These are phyloP conservation scores for Myxozyma melibiosi DNA, from an alignment of 805 yeast genomes.

Conservation along the genomic window DNA sequence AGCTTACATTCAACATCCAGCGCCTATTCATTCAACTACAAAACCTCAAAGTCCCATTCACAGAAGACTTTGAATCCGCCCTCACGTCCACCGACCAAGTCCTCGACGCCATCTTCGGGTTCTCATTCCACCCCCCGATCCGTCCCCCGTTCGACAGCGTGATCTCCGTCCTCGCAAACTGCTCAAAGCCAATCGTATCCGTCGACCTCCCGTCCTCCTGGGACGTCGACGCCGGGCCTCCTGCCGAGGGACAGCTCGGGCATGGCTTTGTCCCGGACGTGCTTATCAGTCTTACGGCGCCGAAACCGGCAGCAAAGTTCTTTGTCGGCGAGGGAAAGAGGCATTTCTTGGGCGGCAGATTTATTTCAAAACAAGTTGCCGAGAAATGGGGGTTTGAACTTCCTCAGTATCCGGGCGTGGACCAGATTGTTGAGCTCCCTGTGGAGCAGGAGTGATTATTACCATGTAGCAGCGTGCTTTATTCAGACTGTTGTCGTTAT, in stretches of 20 bases:
- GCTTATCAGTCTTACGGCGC: slow-evolving; percentile 86
- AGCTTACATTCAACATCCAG: slow-evolving; percentile 46
- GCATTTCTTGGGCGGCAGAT: slow-evolving; percentile 92
- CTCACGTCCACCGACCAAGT: slow-evolving; percentile 50
- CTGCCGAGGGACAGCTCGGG: slow-evolving; percentile 42
- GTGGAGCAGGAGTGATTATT: neutral
- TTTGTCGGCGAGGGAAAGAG: slow-evolving; percentile 45
- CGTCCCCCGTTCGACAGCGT: slow-evolving; percentile 70
- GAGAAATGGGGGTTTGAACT: slow-evolving; percentile 69
- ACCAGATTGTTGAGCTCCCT: slow-evolving; percentile 47
- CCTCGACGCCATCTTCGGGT: slow-evolving; percentile 89
- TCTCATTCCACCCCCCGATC: slow-evolving; percentile 87
- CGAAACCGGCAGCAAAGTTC: slow-evolving; percentile 77
- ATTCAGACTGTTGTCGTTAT: too few species aligned
- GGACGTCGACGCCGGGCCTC: slow-evolving; percentile 91
- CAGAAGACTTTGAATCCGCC: slow-evolving; percentile 47
- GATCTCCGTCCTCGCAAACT: slow-evolving; percentile 46
- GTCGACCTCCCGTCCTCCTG: slow-evolving; percentile 96
- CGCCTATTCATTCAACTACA: slow-evolving; percentile 68
- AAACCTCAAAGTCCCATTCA: slow-evolving; percentile 62
- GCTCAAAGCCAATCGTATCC: slow-evolving; percentile 63
- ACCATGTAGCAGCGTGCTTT: neutral
- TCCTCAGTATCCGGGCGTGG: slow-evolving; percentile 59
- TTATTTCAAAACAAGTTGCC: slow-evolving; percentile 69
- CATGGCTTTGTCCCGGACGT: slow-evolving; percentile 60